These are phyloP conservation scores for Leishmania amazonensis DNA, from an alignment of 208 protist species.

Conservation along the genomic window DNA sequence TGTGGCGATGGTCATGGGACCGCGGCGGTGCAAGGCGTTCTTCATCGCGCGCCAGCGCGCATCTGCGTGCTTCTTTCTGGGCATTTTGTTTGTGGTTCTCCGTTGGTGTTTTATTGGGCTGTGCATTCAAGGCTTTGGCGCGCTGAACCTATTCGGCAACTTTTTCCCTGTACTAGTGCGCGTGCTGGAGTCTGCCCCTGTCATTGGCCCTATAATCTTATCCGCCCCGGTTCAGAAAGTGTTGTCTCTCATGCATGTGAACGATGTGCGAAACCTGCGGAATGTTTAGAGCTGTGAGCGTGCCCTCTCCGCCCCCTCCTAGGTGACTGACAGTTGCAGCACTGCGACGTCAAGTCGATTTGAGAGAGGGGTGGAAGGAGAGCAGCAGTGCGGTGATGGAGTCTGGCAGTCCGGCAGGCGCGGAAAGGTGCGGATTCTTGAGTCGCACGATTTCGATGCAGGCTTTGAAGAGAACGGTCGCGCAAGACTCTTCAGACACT, in stretches of 20 bases:
- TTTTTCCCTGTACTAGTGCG: slow-evolving; percentile 89
- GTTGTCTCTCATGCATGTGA: slow-evolving; percentile 43
- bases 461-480: neutral
- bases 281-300: slow-evolving; percentile 55
- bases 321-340: neutral
- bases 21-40: slow-evolving; percentile 70
- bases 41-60: slow-evolving; percentile 79
- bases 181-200: slow-evolving; percentile 83
- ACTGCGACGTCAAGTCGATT: neutral
- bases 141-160: slow-evolving; percentile 91
- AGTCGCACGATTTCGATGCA: neutral
- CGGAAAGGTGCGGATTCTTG: no score
- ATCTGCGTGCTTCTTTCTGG: slow-evolving; percentile 85
- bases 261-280: slow-evolving; percentile 39
- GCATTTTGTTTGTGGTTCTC: slow-evolving; percentile 81
- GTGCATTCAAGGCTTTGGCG: slow-evolving; percentile 83
- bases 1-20: slow-evolving; percentile 88
- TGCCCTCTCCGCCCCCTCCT: neutral
- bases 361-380: neutral
- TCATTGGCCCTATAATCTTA: slow-evolving; percentile 81
- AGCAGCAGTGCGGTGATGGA: neutral
- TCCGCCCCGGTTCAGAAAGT: slow-evolving; percentile 62
- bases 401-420: neutral
- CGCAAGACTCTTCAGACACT: neutral
- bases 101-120: slow-evolving; percentile 85